Conservation (phyloP, 768 basidiomycete genomes). For the Panaeolus cyanescens region DNA sequence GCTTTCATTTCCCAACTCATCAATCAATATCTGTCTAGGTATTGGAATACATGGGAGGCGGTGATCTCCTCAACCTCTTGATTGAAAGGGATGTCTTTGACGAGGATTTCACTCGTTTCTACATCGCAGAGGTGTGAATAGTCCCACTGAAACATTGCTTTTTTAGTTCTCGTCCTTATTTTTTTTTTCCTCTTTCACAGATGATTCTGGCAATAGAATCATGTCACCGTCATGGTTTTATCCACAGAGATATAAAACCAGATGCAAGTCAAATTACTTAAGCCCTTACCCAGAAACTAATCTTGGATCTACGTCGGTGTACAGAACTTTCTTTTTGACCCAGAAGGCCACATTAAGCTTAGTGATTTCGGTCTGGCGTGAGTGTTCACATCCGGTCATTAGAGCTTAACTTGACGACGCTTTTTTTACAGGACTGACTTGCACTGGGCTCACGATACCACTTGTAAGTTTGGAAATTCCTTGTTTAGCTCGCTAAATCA, state of each 20-base stretch:
- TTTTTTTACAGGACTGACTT: constrained; percentile 69
- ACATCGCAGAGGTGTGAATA: constrained; percentile 79
- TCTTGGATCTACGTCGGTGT: constrained; percentile 15
- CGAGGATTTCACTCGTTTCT: constrained; percentile 91
- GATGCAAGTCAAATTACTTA: constrained; percentile 58
- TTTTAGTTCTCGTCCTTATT: constrained; percentile 17
- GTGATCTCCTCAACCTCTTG: constrained; percentile 93
- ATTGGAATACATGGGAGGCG: constrained; percentile 94
- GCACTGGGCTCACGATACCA: constrained; percentile 97
- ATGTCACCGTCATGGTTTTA: constrained; percentile 93
- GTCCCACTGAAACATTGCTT: constrained; percentile 11
- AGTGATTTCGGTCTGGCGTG: constrained; percentile 96
- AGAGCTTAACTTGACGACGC: constrained; percentile 13
- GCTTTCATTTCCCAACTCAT: constrained; percentile 50
- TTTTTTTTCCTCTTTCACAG: constrained; percentile 38
- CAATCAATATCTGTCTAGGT: constrained; percentile 52
- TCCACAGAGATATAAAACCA: constrained; percentile 97
- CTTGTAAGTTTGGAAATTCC: constrained; percentile 51
- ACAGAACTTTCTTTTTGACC: constrained; percentile 95
- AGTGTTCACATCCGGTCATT: constrained; percentile 39
- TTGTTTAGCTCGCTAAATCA: constrained; percentile 17
- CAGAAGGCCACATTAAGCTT: constrained; percentile 90
- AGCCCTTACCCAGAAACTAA: constrained; percentile 16
- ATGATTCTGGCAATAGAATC: constrained; percentile 94
- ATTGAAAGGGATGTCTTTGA: constrained; percentile 92